phyloP scores from a whole-genome alignment of 1,139 yeast genomes.

The Yamadazyma triangularis region DNA sequence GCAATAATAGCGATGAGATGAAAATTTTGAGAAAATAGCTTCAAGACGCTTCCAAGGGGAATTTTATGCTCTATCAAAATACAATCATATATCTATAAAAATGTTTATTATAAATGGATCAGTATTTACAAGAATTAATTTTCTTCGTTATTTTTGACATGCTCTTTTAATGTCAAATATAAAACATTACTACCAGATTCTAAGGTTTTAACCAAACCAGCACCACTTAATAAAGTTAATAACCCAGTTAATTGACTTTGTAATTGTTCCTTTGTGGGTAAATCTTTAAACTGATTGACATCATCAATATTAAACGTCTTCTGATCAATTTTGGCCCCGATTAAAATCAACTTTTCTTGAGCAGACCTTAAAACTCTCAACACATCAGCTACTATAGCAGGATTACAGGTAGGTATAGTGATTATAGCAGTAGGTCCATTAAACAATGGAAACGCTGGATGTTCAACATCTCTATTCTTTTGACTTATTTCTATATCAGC shows the following conservation, averaged over 20 bases:
- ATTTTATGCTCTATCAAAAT: too few species aligned
- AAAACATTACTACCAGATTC: conserved; percentile 62
- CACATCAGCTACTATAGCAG: conserved; percentile 58
- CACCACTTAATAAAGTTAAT: conserved; percentile 80
- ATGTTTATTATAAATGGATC: too few species aligned
- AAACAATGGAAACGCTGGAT: conserved; percentile 67
- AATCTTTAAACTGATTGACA: conserved; percentile 60
- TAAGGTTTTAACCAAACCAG: conserved; percentile 79
- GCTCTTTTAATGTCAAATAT: conserved; percentile 71
- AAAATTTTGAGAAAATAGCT: background rate
- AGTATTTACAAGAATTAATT: conserved; percentile 6
- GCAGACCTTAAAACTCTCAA: conserved; percentile 58
- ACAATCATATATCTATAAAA: too few species aligned
- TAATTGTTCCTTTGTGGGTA: conserved; percentile 68
- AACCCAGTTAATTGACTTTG: conserved; percentile 85
- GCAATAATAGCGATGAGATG: conserved; percentile 5
- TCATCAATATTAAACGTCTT: conserved; percentile 49
- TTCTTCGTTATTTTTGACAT: conserved; percentile 31
- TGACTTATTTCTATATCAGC: conserved; percentile 55
- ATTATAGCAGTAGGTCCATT: conserved; percentile 88
- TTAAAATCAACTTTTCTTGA: conserved; percentile 68
- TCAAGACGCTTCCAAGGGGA: too few species aligned
- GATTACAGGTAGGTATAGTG: conserved; percentile 63
- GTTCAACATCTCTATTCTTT: conserved; percentile 41
- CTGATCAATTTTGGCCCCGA: conserved; percentile 81